Evolutionary conservation across 2,329 filamentous ascomycete genomes (phyloP), one percentile per base, ranked within the genome.

Genomic region (Phoma sp.): DNA sequence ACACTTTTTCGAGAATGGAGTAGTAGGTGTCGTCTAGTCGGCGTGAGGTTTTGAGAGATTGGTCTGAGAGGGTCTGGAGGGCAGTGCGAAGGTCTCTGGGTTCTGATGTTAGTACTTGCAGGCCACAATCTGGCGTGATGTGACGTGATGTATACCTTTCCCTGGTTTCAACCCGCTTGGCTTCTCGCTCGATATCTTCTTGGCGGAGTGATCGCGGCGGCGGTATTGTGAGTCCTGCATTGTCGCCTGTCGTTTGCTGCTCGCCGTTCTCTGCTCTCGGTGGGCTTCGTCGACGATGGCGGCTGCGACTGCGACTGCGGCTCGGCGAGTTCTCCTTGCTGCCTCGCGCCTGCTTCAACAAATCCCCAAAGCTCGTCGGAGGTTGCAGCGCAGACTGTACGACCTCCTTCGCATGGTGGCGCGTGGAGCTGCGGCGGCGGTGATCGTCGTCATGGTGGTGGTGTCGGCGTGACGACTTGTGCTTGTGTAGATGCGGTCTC

Each of bases 1-100:
- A 82, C 42, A 89, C 81, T 67, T 88, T 90, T 68, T 91, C 87
- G 25, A 92, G 79, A 9, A 92, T 83, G 0, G 85, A 84, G 60
- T 90, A 89, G 75, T 92, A 93, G 3, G 87, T 87, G 53, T 89
- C 84, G 70, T 93, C 89, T 34, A 93, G 83, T 28, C 83, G 83
- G 56, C 83, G 81, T 14, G 87, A 90, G 20, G 87, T 85, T 18
- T 80, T 75, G 49, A 85, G 81, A 18, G 88, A 88, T 69, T 87
- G 81, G 26, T 81, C 76, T 62, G 81, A 82, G 10, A 92, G 78
- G 42, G 60, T 62, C 45, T 77, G 73, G 9, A 81, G 65, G 18
- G 76, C 73, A 17, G 64, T 53, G 6, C 74, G 71, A 7, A 81
- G 69, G 45, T 79, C 73, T 40, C 74, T 77, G 28, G 42, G 25